These are phyloP conservation scores for Lactarius sp. DNA, from an alignment of 768 basidiomycete species.

Conservation along the genomic window DNA sequence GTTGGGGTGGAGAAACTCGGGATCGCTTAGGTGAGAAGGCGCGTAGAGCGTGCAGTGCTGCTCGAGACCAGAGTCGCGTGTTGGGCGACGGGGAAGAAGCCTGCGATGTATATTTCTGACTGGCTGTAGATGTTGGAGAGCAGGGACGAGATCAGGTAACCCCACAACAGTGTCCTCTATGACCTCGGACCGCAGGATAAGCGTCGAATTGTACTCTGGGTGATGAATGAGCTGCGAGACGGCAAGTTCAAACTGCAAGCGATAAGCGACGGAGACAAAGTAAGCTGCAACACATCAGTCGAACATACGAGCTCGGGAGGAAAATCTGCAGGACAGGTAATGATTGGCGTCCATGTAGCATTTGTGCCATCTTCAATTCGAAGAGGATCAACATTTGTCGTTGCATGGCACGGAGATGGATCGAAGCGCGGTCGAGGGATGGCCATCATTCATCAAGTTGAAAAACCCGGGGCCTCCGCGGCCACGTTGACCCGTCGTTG, in stretches of 20 bases:
- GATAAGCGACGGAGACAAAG: neutral
- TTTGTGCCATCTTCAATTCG: neutral
- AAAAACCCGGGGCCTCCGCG: no score
- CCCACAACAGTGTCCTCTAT: constrained; percentile 37
- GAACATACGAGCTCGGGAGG: constrained; percentile 32
- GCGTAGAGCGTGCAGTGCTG: constrained; percentile 76
- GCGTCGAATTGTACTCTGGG: constrained; percentile 89
- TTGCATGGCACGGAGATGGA: constrained; percentile 6
- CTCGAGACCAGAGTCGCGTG: constrained; percentile 65
- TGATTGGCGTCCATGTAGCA: constrained; percentile 30
- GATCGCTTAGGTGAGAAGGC: constrained; percentile 19
- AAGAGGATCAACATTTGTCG: neutral
- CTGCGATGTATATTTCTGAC: constrained; percentile 57
- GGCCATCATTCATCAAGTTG: constrained; percentile 3
- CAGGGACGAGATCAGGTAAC: constrained; percentile 33
- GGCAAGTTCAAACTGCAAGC: constrained; percentile 65
- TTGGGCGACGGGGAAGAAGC: constrained; percentile 74
- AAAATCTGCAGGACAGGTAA: constrained; percentile 33
- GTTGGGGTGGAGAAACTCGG: constrained; percentile 25
- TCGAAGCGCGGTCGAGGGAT: constrained; percentile 4
- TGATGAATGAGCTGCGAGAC: constrained; percentile 73
- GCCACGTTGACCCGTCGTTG: no score
- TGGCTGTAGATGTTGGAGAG: constrained; percentile 37
- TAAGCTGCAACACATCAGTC: neutral
- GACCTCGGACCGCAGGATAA: constrained; percentile 82